phyloP scores from a whole-genome alignment of 805 yeast species.

The Barnettozyma californica region DNA sequence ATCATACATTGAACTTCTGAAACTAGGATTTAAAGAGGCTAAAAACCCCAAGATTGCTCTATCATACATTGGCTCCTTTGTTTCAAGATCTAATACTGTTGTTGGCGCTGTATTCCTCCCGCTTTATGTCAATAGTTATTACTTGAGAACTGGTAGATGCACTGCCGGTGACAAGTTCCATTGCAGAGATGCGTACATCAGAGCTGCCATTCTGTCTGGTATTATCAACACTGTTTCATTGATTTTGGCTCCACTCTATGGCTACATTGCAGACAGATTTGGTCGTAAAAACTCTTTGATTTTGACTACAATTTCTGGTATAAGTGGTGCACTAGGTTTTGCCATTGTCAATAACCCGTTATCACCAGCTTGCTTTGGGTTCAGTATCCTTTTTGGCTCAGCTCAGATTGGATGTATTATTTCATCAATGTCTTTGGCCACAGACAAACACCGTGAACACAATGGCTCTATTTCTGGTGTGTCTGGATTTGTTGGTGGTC shows the following conservation, averaged over 20 bases:
- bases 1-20: constrained; percentile 37
- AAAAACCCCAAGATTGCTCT: constrained; percentile 43
- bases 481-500: constrained; percentile 61
- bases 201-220: constrained; percentile 66
- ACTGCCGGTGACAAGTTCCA: constrained; percentile 29
- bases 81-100: constrained; percentile 60
- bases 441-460: constrained; percentile 37
- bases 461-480: constrained; percentile 69
- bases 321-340: constrained; percentile 37
- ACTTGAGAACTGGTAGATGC: constrained; percentile 46
- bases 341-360: constrained; percentile 31
- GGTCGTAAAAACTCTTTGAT: constrained; percentile 34
- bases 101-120: constrained; percentile 58
- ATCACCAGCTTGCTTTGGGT: constrained; percentile 29
- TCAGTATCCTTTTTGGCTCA: constrained; percentile 46
- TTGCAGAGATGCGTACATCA: constrained; percentile 59
- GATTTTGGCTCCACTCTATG: constrained; percentile 60
- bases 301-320: constrained; percentile 38
- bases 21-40: constrained; percentile 44
- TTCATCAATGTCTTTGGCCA: constrained; percentile 57
- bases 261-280: constrained; percentile 45
- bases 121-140: constrained; percentile 53
- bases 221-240: constrained; percentile 54
- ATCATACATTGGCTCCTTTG: constrained; percentile 57
- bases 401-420: constrained; percentile 60